Conservation (phyloP, 2,329 filamentous ascomycete species). For the Xylaria sp. region DNA sequence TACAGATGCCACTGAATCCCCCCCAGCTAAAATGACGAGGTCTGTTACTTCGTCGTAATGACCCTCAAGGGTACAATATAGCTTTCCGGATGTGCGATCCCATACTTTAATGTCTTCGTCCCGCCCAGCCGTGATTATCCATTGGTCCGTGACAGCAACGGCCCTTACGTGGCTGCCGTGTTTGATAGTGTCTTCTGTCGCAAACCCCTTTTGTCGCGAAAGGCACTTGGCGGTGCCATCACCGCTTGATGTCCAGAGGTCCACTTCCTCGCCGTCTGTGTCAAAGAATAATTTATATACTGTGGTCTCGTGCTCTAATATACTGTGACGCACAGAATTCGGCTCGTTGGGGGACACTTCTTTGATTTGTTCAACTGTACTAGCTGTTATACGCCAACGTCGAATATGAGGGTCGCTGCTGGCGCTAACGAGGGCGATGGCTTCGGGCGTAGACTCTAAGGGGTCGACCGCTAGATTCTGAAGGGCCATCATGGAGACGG, state of each 20-base stretch:
- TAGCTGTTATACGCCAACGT: constrained; percentile 73
- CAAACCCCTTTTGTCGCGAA: constrained; percentile 74
- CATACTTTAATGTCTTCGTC: constrained; percentile 94
- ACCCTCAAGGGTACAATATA: constrained; percentile 79
- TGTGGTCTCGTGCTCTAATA: constrained; percentile 88
- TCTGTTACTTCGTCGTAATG: constrained; percentile 96
- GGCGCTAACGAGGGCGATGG: constrained; percentile 76
- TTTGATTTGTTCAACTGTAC: constrained; percentile 64
- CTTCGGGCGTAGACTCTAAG: constrained; percentile 60
- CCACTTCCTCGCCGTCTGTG: constrained; percentile 66
- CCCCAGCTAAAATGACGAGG: constrained; percentile 69
- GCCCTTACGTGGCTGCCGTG: constrained; percentile 94
- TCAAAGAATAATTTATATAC: constrained; percentile 86
- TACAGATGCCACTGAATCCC: constrained; percentile 76
- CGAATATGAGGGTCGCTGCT: constrained; percentile 85
- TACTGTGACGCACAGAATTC: constrained; percentile 59
- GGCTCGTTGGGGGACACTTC: constrained; percentile 57
- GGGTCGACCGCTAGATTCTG: constrained; percentile 84
- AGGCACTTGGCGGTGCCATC: constrained; percentile 90
- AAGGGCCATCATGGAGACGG: constrained; percentile 77
- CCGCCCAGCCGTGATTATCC: constrained; percentile 87
- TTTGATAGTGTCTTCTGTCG: constrained; percentile 74
- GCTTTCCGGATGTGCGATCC: constrained; percentile 77
- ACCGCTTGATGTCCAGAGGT: constrained; percentile 92
- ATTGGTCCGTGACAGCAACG: constrained; percentile 78